Base-by-base conservation (phyloP, 768 basidiomycete species). In the Rhodosporidiobolus sp. region DNA sequence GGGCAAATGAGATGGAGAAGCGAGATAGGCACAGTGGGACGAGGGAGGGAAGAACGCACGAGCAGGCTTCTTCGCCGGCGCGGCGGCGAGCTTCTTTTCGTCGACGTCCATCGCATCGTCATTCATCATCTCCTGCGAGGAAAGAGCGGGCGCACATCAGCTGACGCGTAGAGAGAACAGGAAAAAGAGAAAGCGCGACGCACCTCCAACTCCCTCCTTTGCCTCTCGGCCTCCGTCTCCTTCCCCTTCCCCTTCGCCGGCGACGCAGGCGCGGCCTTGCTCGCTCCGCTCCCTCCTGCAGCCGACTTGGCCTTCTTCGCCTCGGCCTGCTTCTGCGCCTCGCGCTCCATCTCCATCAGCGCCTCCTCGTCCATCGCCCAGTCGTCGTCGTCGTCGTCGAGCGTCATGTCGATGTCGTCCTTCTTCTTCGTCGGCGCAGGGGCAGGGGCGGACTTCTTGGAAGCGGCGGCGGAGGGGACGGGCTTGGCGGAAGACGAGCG, bases 181-280 rank as follows among this genome's bases (percentile, higher is more conserved):
- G 14, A 30, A n/a, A 19, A 24, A 17, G 22, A 24, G 5, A 26
- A 5, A 35, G 9, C 2, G 16, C n/a, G n/a, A 56, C 60, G 48
- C 65, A 72, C 70, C 65, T 72, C 70, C 28, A 72, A 34, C 32
- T 72, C 70, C 50, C 70, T 53, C 52, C 60, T 30, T 49, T 64
- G 38, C 63, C 69, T 38, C 45, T 70, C 69, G 0, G 49, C 24
- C 5, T 59, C 50, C n/a, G 48, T 63, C 60, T 72, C 65, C 32
- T 55, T 56, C 32, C 63, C 60, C 55, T 54, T 62, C 45, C 38
- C 52, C 43, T 32, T 49, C 20, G 11, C 55, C 12, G 11, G 12
- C 20, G 30, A 24, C 46, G 48, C 14, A 17, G 11, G 20, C 22
- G 32, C 35, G 14, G 16, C 26, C 24, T 63, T 50, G 24, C 22